These are phyloP conservation scores for Trametes pubescens DNA, from an alignment of 1,284 basidiomycete species.

Conservation along the genomic window DNA sequence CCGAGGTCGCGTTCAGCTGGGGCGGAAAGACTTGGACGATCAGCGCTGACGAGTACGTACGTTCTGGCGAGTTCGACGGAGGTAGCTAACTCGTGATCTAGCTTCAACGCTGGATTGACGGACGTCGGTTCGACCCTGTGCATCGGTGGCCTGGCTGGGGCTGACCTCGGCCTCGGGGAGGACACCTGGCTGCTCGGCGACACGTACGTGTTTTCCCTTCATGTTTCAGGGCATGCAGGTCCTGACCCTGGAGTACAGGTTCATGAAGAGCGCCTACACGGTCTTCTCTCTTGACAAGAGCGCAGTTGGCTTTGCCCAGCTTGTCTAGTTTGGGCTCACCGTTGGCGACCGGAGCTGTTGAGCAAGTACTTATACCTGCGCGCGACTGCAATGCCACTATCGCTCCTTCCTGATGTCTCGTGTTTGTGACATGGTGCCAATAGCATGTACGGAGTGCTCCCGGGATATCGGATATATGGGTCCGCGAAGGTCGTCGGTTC, in stretches of 20 bases:
- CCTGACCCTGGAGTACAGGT: background rate
- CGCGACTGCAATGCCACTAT: background rate
- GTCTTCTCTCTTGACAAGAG: constrained; percentile 31
- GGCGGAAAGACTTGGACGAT: constrained; percentile 30
- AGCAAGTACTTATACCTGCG: background rate
- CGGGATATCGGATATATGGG: background rate
- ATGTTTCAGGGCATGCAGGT: too few species aligned
- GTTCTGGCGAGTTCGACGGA: too few species aligned
- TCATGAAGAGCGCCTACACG: constrained; percentile 37
- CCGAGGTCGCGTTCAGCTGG: constrained; percentile 30
- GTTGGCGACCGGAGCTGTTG: background rate
- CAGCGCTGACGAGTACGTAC: constrained; percentile 24
- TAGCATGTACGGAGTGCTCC: background rate
- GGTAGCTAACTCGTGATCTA: background rate
- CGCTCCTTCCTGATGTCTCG: background rate
- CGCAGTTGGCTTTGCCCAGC: constrained; percentile 32
- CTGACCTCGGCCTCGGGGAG: constrained; percentile 29
- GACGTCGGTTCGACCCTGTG: constrained; percentile 29
- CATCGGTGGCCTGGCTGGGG: constrained; percentile 29
- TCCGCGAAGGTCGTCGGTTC: too few species aligned
- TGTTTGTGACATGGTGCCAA: background rate
- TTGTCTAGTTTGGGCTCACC: constrained; percentile 3
- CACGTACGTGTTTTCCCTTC: constrained; percentile 10
- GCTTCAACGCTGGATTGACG: constrained; percentile 34
- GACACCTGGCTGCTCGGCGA: constrained; percentile 30